phyloP scores from a whole-genome alignment of 2,329 filamentous ascomycete genomes.

The Trichoderma citrinoviride region DNA sequence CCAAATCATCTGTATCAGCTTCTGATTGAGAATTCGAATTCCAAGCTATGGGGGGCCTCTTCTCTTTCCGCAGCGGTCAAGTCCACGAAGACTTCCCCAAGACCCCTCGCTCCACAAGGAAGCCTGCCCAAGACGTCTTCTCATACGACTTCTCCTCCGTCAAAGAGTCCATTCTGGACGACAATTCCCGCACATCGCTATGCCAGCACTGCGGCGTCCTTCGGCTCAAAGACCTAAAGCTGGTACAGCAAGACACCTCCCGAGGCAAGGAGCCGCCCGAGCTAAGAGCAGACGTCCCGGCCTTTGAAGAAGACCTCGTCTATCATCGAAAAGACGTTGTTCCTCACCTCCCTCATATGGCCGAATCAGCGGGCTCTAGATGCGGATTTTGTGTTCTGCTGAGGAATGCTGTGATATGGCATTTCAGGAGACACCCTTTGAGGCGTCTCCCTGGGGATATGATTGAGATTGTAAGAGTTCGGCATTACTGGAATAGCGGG shows the following conservation, averaged over 20 bases:
- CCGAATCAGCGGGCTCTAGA: background rate
- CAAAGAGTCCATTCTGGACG: background rate
- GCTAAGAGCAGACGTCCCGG: background rate
- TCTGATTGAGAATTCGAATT: background rate
- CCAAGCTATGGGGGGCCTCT: background rate
- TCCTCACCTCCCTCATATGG: background rate
- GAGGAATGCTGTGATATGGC: constrained; percentile 4
- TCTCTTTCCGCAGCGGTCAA: background rate
- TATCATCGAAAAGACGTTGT: background rate
- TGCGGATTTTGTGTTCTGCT: background rate
- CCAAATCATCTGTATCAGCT: too few relatives aligned
- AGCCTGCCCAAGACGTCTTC: background rate
- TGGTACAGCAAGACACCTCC: background rate
- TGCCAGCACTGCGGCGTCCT: constrained; percentile 6
- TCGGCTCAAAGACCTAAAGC: background rate
- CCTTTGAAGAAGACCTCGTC: background rate
- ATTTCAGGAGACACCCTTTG: background rate
- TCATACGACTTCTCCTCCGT: background rate
- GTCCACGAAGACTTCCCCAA: background rate
- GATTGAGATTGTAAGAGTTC: background rate
- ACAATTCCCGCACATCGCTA: background rate
- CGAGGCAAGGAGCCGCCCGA: background rate
- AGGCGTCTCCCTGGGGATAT: background rate
- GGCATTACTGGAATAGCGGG: background rate
- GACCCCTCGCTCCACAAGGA: background rate